Evolutionary conservation across 1,284 basidiomycete species (phyloP).

Genomic region (Moniliophthora roreri): DNA sequence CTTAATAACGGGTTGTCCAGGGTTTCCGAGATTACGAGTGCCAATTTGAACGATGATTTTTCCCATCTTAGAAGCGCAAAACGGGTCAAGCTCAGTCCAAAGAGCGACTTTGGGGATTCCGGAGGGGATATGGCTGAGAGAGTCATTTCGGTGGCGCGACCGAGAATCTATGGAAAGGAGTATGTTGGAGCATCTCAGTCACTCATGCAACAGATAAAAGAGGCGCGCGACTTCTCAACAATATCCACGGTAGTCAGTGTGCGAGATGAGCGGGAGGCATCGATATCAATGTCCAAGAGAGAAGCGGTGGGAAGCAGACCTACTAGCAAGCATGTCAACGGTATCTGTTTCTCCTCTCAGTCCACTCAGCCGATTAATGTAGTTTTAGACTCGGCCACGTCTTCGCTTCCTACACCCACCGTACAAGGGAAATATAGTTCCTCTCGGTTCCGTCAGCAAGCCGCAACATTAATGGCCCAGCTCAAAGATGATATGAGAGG

Average conservation of each 20-base stretch:
- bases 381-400: not conserved
- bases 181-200: conserved; percentile 72
- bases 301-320: not conserved
- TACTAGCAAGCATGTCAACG: not conserved
- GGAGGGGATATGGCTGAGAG: conserved; percentile 19
- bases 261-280: not conserved
- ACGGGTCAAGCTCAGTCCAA: conserved; percentile 68
- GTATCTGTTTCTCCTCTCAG: too few relatives aligned
- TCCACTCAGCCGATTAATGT: not conserved
- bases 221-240: conserved; percentile 72
- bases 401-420: conserved; percentile 13
- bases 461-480: conserved; percentile 79
- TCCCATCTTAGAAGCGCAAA: conserved; percentile 70
- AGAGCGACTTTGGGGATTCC: conserved; percentile 47
- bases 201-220: conserved; percentile 75
- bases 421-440: conserved; percentile 48
- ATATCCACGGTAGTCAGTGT: conserved; percentile 56
- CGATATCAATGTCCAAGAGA: not conserved
- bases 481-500: conserved; percentile 76
- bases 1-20: conserved; percentile 41
- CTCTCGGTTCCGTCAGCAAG: conserved; percentile 69
- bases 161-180: conserved; percentile 48
- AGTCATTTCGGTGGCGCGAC: conserved; percentile 48
- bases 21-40: conserved; percentile 38
- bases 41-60: conserved; percentile 28